Percentiles rank a stretch among this genome's conserved stretches.
phyloP scores from a whole-genome alignment of 106 monocot species.

The Vanilla planifolia region DNA sequence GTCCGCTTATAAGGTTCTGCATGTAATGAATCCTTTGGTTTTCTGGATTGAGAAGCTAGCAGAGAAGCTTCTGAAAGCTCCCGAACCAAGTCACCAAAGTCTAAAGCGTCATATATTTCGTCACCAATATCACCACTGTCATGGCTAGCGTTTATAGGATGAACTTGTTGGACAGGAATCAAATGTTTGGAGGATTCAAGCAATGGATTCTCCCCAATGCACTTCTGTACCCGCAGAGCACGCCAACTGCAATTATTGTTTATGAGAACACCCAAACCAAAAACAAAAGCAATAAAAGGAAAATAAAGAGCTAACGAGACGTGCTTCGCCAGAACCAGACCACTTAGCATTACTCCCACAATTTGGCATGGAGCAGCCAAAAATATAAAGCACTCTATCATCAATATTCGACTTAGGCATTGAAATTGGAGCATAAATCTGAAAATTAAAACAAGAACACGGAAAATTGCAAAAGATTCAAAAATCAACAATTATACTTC shows the following conservation, averaged over 20 bases:
- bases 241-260: slow-evolving; percentile 49
- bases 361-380: slow-evolving; percentile 42
- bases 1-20: slow-evolving; percentile 19
- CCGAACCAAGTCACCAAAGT: slow-evolving; percentile 47
- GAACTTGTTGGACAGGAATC: too few relatives aligned
- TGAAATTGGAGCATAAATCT: slow-evolving; percentile 76
- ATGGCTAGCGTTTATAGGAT: too few relatives aligned
- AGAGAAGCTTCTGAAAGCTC: slow-evolving; percentile 47
- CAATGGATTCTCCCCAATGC: slow-evolving; percentile 6
- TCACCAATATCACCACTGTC: slow-evolving; percentile 13
- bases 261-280: slow-evolving; percentile 5
- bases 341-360: slow-evolving; percentile 44
- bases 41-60: slow-evolving; percentile 34
- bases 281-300: not conserved
- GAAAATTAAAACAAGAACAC: slow-evolving; percentile 1
- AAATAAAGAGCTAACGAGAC: slow-evolving; percentile 1
- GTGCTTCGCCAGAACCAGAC: slow-evolving; percentile 14
- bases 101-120: slow-evolving; percentile 34
- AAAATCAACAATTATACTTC: too few relatives aligned
- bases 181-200: not conserved
- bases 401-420: slow-evolving; percentile 28
- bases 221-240: slow-evolving; percentile 63
- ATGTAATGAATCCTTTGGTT: slow-evolving; percentile 22
- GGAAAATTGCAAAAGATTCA: not conserved
- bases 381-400: slow-evolving; percentile 60